These are phyloP conservation scores for Pseudomonodictys pantanalensis DNA, from an alignment of 495 filamentous ascomycete genomes.

Conservation along the genomic window DNA sequence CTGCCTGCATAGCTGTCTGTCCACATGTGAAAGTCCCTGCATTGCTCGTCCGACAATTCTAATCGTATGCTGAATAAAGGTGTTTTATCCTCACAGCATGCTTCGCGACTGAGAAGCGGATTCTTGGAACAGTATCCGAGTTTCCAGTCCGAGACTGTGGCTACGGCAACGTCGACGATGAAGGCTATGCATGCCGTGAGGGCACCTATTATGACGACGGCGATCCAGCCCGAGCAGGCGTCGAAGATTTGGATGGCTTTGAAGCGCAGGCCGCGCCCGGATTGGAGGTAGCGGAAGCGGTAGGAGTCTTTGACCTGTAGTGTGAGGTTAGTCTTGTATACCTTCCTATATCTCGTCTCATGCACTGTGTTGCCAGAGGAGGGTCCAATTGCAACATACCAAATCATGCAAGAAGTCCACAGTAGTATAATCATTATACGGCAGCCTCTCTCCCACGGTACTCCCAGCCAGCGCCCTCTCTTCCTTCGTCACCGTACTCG, in stretches of 20 bases:
- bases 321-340: no score
- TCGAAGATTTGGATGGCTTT: slow-evolving; percentile 42
- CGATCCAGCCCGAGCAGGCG: slow-evolving; percentile 51
- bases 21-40: slow-evolving; percentile 48
- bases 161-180: slow-evolving; percentile 52
- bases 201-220: slow-evolving; percentile 51
- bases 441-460: slow-evolving; percentile 53
- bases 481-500: slow-evolving; percentile 43
- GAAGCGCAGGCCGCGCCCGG: slow-evolving; percentile 43
- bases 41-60: slow-evolving; percentile 39
- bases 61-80: slow-evolving; percentile 34
- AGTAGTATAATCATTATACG: slow-evolving; percentile 58
- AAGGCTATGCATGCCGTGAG: slow-evolving; percentile 57
- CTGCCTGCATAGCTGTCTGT: slow-evolving; percentile 38
- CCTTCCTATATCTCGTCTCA: neutral
- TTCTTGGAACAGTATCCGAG: slow-evolving; percentile 52
- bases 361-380: neutral
- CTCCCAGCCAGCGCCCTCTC: slow-evolving; percentile 46
- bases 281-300: slow-evolving; percentile 46
- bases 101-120: slow-evolving; percentile 47
- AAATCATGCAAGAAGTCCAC: slow-evolving; percentile 61
- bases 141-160: slow-evolving; percentile 56
- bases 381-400: slow-evolving; percentile 30
- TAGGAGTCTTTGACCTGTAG: slow-evolving; percentile 56
- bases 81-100: slow-evolving; percentile 45